Conservation (phyloP, 1,284 basidiomycete genomes). For the Athelia sp. region DNA sequence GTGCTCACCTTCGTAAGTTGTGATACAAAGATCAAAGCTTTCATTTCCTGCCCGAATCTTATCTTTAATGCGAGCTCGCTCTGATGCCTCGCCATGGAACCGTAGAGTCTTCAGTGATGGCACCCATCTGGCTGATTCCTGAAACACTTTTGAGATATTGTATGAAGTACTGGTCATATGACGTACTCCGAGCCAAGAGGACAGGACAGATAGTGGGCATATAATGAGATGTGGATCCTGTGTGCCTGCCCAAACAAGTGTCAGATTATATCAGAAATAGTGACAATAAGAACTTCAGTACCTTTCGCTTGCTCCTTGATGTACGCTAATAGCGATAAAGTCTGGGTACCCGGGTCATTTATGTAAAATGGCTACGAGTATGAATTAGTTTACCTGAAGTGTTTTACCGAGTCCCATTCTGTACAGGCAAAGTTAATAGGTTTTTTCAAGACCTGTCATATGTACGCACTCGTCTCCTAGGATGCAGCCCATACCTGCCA, state of each 20-base stretch:
- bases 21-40: conserved; percentile 46
- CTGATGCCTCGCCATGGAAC: conserved; percentile 44
- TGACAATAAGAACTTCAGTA: conserved; percentile 12
- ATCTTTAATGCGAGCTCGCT: conserved; percentile 44
- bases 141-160: conserved; percentile 4
- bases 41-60: conserved; percentile 21
- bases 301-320: conserved; percentile 40
- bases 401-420: conserved; percentile 67
- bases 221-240: conserved; percentile 53
- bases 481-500: conserved; percentile 51
- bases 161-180: neutral
- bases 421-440: conserved; percentile 3
- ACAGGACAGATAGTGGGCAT: conserved; percentile 58
- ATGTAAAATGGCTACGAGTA: neutral
- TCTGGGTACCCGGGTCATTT: conserved; percentile 26
- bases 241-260: conserved; percentile 16
- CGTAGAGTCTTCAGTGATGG: conserved; percentile 43
- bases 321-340: conserved; percentile 54
- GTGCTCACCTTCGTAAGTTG: conserved; percentile 47
- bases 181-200: conserved; percentile 47
- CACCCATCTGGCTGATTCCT: conserved; percentile 53
- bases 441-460: neutral
- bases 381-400: conserved; percentile 35
- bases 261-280: neutral
- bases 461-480: conserved; percentile 52